phyloP scores from a whole-genome alignment of 345 rosid species.

The Linum tenue region DNA sequence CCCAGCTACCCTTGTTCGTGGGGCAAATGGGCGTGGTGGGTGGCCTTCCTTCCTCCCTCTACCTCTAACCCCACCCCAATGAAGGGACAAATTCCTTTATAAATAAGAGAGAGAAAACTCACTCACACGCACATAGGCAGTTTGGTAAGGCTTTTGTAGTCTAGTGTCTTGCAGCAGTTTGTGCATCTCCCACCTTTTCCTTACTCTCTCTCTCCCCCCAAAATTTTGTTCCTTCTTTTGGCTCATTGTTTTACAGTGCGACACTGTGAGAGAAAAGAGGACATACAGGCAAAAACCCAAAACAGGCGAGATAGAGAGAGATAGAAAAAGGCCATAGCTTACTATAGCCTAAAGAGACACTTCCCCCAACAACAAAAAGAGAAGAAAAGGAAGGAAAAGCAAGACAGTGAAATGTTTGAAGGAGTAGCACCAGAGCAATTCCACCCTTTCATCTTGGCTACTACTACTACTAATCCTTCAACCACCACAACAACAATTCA shows the following conservation, averaged over 20 bases:
- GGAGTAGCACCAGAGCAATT: slow-evolving; percentile 80
- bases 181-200: neutral
- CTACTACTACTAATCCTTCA: neutral
- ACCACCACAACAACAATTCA: slow-evolving; percentile 38
- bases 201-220: neutral
- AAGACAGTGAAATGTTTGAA: slow-evolving; percentile 48
- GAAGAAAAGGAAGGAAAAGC: neutral
- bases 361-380: neutral
- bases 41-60: neutral
- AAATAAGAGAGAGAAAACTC: slow-evolving; percentile 32
- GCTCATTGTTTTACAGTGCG: slow-evolving; percentile 12
- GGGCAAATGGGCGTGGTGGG: slow-evolving; percentile 24
- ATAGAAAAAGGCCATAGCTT: neutral
- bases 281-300: slow-evolving; percentile 6
- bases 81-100: slow-evolving; percentile 54
- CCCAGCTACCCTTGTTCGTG: slow-evolving; percentile 15
- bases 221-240: neutral
- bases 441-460: slow-evolving; percentile 48
- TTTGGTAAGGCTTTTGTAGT: slow-evolving; percentile 14
- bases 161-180: slow-evolving; percentile 4
- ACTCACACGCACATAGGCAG: neutral
- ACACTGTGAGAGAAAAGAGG: slow-evolving; percentile 15
- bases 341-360: neutral
- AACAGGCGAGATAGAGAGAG: neutral
- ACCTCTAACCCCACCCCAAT: slow-evolving; percentile 22